phyloP scores from a whole-genome alignment of 2,329 filamentous ascomycete genomes.

The Elsinoe australis region DNA sequence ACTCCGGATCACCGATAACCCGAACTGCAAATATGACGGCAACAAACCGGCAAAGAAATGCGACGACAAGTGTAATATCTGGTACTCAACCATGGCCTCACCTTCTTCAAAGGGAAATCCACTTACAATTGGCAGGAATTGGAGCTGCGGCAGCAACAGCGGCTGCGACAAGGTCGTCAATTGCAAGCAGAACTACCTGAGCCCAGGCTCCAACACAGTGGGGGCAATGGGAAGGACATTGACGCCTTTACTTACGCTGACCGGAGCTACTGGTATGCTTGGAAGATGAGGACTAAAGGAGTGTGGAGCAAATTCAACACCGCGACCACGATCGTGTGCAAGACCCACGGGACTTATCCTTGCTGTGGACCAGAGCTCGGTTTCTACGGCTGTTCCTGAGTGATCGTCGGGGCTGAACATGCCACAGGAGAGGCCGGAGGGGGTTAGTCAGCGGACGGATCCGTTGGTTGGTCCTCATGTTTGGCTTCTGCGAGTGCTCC shows the following conservation, averaged over 20 bases:
- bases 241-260: background rate
- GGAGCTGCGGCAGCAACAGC: background rate
- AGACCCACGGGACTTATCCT: background rate
- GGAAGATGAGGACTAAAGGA: background rate
- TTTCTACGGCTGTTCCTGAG: background rate
- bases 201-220: background rate
- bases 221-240: background rate
- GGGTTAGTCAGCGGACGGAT: too few relatives aligned
- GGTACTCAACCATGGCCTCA: too few relatives aligned
- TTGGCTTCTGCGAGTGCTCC: too few relatives aligned
- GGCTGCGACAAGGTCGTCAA: background rate
- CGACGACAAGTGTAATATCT: background rate
- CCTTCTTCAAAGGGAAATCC: too few relatives aligned
- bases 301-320: constrained; percentile 1
- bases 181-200: background rate
- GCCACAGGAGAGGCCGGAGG: background rate
- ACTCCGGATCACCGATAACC: background rate
- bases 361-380: background rate
- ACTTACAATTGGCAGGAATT: background rate
- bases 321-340: background rate
- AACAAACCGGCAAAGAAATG: background rate
- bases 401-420: too few relatives aligned
- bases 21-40: background rate
- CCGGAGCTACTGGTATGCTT: background rate
- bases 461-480: too few relatives aligned